Conservation (phyloP, 805 yeast genomes). For the Starmerella scarabaei region DNA sequence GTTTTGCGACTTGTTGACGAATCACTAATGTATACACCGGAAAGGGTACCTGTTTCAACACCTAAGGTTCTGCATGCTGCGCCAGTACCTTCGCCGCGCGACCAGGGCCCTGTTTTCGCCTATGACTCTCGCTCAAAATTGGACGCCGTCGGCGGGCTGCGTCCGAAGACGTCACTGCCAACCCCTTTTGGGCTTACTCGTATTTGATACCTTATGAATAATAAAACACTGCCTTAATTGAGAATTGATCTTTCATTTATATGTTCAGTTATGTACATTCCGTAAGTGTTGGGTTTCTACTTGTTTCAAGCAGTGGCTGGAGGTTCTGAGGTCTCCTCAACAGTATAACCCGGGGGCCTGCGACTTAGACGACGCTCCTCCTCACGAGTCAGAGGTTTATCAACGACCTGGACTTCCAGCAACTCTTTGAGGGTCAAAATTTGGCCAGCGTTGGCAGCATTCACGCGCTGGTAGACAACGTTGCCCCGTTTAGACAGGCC, state of each 20-base stretch:
- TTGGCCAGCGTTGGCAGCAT: constrained; percentile 76
- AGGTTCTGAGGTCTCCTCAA: no score
- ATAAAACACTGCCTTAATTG: no score
- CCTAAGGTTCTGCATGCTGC: constrained; percentile 19
- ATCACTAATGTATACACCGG: constrained; percentile 28
- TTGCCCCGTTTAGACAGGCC: constrained; percentile 69
- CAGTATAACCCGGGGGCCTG: constrained; percentile 26
- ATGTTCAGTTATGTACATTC: no score
- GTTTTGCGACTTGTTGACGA: constrained; percentile 29
- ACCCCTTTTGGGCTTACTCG: constrained; percentile 8
- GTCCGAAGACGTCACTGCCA: constrained; percentile 1
- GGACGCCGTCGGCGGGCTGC: constrained; percentile 7
- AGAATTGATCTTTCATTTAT: no score
- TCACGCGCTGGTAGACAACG: constrained; percentile 55
- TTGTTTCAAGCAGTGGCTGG: no score
- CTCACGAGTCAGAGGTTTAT: constrained; percentile 36
- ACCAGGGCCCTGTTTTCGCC: constrained; percentile 17
- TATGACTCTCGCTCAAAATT: constrained; percentile 11
- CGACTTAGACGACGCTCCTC: constrained; percentile 30
- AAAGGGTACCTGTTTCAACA: constrained; percentile 8
- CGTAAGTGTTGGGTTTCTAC: no score
- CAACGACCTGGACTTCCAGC: constrained; percentile 65
- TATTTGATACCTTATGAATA: background rate
- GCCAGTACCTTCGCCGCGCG: constrained; percentile 23
- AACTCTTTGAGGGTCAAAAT: constrained; percentile 73